Conservation (phyloP, 2,329 filamentous ascomycete genomes). For the Blastomyces percursus region DNA sequence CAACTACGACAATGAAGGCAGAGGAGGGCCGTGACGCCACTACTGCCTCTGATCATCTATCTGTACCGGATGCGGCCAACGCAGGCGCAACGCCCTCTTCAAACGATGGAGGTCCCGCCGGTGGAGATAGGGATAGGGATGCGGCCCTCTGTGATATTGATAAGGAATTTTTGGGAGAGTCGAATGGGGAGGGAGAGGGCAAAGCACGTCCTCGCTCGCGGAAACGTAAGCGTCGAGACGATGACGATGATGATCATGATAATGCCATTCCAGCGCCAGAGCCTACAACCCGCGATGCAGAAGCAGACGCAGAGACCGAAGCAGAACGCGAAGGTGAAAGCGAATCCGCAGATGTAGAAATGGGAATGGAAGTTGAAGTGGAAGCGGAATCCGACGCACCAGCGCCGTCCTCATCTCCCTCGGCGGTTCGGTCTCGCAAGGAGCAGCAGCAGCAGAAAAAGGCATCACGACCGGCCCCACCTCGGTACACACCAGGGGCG, state of each 20-base stretch:
- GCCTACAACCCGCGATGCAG: not conserved
- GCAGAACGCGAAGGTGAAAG: not conserved
- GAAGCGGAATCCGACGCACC: constrained; percentile 7
- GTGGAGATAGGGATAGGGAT: constrained; percentile 22
- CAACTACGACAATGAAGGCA: not conserved
- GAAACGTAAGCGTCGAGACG: not conserved
- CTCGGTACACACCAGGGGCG: not conserved
- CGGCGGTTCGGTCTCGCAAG: not conserved
- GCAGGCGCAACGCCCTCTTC: constrained; percentile 18
- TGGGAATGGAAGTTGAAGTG: not conserved
- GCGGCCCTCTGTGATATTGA: constrained; percentile 28
- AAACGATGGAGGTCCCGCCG: constrained; percentile 19
- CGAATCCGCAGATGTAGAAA: not conserved
- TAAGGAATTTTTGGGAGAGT: constrained; percentile 29
- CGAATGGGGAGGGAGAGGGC: constrained; percentile 27
- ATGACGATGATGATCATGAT: not conserved
- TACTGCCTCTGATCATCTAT: constrained; percentile 8
- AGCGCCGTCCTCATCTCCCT: constrained; percentile 11
- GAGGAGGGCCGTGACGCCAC: not conserved
- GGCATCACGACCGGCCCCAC: not conserved
- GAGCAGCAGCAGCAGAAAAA: not conserved
- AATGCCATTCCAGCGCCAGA: not conserved
- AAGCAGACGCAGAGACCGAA: not conserved
- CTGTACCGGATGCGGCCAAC: constrained; percentile 19
- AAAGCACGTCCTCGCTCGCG: not conserved